phyloP scores from a whole-genome alignment of 2,329 filamentous ascomycete species.

The Macrophomina pseudophaseolina region DNA sequence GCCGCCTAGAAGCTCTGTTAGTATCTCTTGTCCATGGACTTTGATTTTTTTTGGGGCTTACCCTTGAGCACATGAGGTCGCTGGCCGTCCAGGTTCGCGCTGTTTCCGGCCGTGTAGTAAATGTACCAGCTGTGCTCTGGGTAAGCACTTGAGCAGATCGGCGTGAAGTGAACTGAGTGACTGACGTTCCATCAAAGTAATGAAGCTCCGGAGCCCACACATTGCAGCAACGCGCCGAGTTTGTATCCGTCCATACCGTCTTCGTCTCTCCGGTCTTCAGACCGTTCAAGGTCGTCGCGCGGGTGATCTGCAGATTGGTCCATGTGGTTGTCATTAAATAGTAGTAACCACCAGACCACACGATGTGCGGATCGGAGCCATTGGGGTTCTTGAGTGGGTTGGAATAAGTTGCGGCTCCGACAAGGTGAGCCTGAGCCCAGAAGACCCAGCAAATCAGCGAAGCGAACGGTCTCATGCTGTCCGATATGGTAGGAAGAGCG shows the following conservation, averaged over 20 bases:
- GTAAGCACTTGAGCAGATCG: slow-evolving; percentile 41
- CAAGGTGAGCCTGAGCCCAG: slow-evolving; percentile 28
- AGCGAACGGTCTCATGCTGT: slow-evolving; percentile 10
- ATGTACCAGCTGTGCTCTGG: slow-evolving; percentile 58
- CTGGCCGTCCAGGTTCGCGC: slow-evolving; percentile 55
- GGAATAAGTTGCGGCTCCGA: slow-evolving; percentile 49
- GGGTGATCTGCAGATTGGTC: slow-evolving; percentile 60
- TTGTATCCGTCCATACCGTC: slow-evolving; percentile 56
- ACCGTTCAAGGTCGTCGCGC: slow-evolving; percentile 59
- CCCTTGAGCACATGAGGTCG: slow-evolving; percentile 59
- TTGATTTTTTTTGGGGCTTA: slow-evolving; percentile 30
- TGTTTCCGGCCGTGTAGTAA: slow-evolving; percentile 61
- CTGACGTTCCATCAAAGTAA: slow-evolving; percentile 26
- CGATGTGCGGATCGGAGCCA: slow-evolving; percentile 60
- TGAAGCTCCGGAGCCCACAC: slow-evolving; percentile 55
- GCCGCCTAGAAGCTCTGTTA: slow-evolving; percentile 48
- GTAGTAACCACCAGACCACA: slow-evolving; percentile 60
- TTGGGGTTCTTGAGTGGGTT: slow-evolving; percentile 59
- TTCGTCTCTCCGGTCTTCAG: slow-evolving; percentile 61
- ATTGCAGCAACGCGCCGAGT: slow-evolving; percentile 57
- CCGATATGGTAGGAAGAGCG: background rate
- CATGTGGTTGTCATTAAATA: slow-evolving; percentile 64
- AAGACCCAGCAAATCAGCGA: slow-evolving; percentile 21
- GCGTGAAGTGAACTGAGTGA: background rate
- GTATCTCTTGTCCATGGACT: background rate